Evolutionary conservation across 257 asterid species (phyloP).

Genomic region (Solanum etuberosum): DNA sequence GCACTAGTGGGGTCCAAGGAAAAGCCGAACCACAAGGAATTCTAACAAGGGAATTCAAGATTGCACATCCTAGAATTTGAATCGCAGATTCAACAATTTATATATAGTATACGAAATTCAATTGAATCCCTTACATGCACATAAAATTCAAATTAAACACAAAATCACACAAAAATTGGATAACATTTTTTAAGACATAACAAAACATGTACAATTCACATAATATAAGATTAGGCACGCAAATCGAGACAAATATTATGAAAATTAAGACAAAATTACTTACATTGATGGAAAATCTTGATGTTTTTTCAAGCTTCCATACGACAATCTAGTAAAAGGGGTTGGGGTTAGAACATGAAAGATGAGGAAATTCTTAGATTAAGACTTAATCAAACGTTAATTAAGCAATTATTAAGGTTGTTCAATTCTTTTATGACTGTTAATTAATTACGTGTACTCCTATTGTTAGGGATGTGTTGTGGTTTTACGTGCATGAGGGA

Average conservation of each 20-base stretch:
- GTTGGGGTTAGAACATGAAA: neutral
- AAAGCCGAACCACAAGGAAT: neutral
- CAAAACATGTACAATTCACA: neutral
- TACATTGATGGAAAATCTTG: neutral
- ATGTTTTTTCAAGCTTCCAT: neutral
- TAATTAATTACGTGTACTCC: neutral
- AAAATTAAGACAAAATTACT: neutral
- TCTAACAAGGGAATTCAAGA: neutral
- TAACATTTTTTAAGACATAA: neutral
- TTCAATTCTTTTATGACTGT: neutral
- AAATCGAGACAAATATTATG: neutral
- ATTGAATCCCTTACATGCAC: neutral
- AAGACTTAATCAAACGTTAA: neutral
- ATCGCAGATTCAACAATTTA: neutral
- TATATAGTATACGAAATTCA: neutral
- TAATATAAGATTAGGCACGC: neutral
- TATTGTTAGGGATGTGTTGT: neutral
- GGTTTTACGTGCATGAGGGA: conserved; percentile 1
- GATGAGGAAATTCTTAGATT: neutral
- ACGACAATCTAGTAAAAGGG: neutral
- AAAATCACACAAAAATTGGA: neutral
- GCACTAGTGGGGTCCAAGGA: neutral
- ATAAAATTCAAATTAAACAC: neutral
- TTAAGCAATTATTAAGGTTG: neutral
- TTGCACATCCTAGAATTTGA: neutral